phyloP scores from a whole-genome alignment of 2,329 filamentous ascomycete genomes.

The Alternaria arbusti region DNA sequence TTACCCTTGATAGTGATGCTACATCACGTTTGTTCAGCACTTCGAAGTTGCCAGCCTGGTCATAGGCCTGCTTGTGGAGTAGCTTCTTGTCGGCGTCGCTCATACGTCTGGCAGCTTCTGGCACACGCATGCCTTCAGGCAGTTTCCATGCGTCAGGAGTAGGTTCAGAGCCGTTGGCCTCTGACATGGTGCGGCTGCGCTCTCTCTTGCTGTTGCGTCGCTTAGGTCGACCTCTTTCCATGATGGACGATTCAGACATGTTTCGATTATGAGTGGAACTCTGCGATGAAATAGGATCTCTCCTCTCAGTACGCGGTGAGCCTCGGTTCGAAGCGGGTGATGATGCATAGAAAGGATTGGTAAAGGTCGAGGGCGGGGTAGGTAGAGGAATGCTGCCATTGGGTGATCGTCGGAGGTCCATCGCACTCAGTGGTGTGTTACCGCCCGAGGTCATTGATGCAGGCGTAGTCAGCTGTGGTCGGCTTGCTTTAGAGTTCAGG shows the following conservation, averaged over 20 bases:
- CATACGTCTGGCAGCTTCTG: constrained; percentile 43
- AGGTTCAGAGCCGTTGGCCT: constrained; percentile 35
- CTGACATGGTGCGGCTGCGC: constrained; percentile 42
- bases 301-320: constrained; percentile 42
- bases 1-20: constrained; percentile 65
- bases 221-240: constrained; percentile 48
- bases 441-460: constrained; percentile 33
- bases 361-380: constrained; percentile 41
- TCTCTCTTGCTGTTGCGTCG: constrained; percentile 41
- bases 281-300: constrained; percentile 35
- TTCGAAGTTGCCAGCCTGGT: constrained; percentile 51
- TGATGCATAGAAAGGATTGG: constrained; percentile 39
- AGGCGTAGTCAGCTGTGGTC: constrained; percentile 40
- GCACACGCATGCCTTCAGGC: constrained; percentile 45
- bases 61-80: constrained; percentile 48
- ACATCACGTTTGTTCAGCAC: constrained; percentile 50
- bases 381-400: constrained; percentile 34
- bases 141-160: constrained; percentile 45
- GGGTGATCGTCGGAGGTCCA: constrained; percentile 42
- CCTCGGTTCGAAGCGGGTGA: constrained; percentile 39
- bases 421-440: constrained; percentile 33
- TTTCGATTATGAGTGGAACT: constrained; percentile 39
- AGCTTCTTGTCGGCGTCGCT: constrained; percentile 44
- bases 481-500: constrained; percentile 41
- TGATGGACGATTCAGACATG: constrained; percentile 48